Base-by-base conservation (phyloP, 805 yeast species). In the Komagataella phaffii region DNA sequence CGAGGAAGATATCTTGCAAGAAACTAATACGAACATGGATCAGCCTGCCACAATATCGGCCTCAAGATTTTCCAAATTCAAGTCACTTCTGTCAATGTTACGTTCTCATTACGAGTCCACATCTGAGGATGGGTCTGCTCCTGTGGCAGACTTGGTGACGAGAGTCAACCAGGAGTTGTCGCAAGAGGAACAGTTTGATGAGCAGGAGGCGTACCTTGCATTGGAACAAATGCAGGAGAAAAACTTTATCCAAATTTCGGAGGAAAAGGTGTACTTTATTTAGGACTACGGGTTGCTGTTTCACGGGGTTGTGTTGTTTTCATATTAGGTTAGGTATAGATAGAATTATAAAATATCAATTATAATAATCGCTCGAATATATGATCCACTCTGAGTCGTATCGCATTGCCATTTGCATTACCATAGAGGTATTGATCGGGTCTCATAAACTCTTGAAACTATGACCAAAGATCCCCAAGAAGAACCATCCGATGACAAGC, bases 171-270 rank as follows among this genome's bases (percentile, higher is more conserved):
- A 47, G 3, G 58, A 58, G 46, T 53, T 68, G 21, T 70, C 53
- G 6, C 75, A 70, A 50, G 82, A 75, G 53, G 80, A 76, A n/a
- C 67, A 66, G 45, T 77, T 69, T 53, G 67, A 68, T 7, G 64
- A 61, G 4, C 68, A 63, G 4, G 81, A 75, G 57, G 76, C 73
- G 47, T 57, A 63, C 12, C 71, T 70, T 24, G 80, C 78, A 44
- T 58, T 76, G 47, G 58, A 58, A 17, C 58, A 65, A n/a, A 62
- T 77, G 69, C 71, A 69, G 21, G 66, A 63, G 3, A 70, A 71
- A 53, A 75, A 76, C 53, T 69, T 74, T 46, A 53, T 77, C 48
- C 72, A 76, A 78, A 59, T 70, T 19, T 68, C 76, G 7, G 81
- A 74, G 24, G 75, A 69, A 24, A 68, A 68, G 54, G 71, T 77